Evolutionary conservation across 805 yeast species (phyloP), one percentile per base, ranked within the genome.

Genomic region (Metschnikowia henanensis): DNA sequence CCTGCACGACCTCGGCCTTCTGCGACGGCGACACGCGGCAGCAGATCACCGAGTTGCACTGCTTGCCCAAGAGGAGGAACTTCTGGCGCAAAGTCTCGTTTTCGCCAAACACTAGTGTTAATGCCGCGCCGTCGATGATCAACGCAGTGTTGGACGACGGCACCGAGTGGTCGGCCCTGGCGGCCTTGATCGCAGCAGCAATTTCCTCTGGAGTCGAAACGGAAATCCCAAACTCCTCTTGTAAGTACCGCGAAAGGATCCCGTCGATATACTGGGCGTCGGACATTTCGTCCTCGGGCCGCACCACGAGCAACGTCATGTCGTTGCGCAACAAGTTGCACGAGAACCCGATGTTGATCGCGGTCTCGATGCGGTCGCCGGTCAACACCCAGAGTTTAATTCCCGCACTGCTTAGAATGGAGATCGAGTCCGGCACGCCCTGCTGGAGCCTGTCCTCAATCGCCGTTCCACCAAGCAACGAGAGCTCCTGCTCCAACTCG

Each of bases 21-120:
- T 87, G 95, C 31, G 92, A 81, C 5, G 95, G 95, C 1, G 94
- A 86, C 26, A 87, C 95, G 68, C 95, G 79, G 64, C 95, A 87
- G 65, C 95, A 87, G 44, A 87, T 66, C 21, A 87, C 95, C 16
- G 94, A 84, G 46, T 77, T 80, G 69, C 95, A 87, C 53, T 84
- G 86, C 59, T 86, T 87, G 63, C 94, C 84, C 37, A 87, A 65
- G 20, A 87, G 64, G 44, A 87, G 68, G 56, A 87, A 86, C 59
- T 82, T 84, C 47, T 56, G 54, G 19, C 57, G 50, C 37, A 58
- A 46, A 21, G 41, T 35, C 15, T 70, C 69, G 38, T 71, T 64
- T 3, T 69, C 78, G 21, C 60, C 56, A 13, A 83, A 81, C 19
- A 81, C 38, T 40, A 78, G 73, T 16, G 60, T 59, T 55, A 87